Base-by-base conservation (phyloP, 345 rosid species). In the Rhizophora apiculata region DNA sequence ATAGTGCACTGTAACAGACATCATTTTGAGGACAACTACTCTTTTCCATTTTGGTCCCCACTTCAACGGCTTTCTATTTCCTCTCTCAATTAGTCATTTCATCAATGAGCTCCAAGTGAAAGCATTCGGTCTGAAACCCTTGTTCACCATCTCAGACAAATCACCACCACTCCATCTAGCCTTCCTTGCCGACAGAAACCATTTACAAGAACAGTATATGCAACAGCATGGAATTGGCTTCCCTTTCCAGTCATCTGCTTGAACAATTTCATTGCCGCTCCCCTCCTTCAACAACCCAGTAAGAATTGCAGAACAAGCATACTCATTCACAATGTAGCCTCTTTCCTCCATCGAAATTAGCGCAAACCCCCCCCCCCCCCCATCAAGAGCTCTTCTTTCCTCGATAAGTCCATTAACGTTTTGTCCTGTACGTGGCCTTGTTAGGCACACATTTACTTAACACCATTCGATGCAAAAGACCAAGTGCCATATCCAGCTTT, bases 41-140 rank as follows among this genome's bases (percentile, higher is more conserved):
- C 62, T 80, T 65, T 39, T 62, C 83, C 88, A 89, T 87, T 74
- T 80, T 88, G 74, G 80, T 79, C 98, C 97, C 90, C 52, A 92
- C 74, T 76, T 82, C 82, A 68, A 88, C 26, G 27, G 99, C 99
- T 75, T 84, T 85, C 63, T 77, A 37, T 82, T 80, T 64, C 90
- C 88, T 0, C 61, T 60, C 79, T 74, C 85, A 70, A 92, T 88
- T 70, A 82, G 90, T 63, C 96, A 96, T 82, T 77, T 90, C 87
- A 95, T 86, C 78, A 92, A 68, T 52, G 96, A 92, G 87, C 99
- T 95, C 65, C 85, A 92, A 46, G 96, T 83, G 76, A 82, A 86
- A 34, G 81, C 93, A 86, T 92, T 95, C 0, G 97, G 96, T 22
- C 65, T 70, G 73, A 88, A 86, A 21, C 91, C 89, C 37, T 74